phyloP scores from a whole-genome alignment of 148 eudicot species.

The Pouteria glomerata region DNA sequence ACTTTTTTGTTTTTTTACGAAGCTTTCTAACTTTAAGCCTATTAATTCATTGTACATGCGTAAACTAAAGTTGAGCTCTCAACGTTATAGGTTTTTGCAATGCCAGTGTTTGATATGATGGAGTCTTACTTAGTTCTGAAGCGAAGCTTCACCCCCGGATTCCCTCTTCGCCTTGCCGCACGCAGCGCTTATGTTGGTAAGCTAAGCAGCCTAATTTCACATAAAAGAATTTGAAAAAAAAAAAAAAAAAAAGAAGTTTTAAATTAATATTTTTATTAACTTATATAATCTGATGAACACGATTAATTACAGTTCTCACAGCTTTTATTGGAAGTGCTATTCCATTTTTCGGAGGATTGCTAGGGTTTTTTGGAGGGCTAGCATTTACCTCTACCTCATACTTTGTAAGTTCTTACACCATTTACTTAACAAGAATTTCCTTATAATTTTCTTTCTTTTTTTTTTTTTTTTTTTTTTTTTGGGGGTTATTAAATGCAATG shows the following conservation, averaged over 20 bases:
- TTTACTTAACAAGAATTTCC: too few species aligned
- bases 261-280: not conserved
- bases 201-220: not conserved
- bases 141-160: not conserved
- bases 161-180: conserved; percentile 9
- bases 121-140: conserved; percentile 17
- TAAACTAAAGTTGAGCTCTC: too few species aligned
- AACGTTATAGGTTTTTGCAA: conserved; percentile 30
- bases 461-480: too few species aligned
- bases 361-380: conserved; percentile 36
- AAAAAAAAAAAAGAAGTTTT: too few species aligned
- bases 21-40: too few species aligned
- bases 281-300: too few species aligned
- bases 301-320: conserved; percentile 17
- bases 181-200: conserved; percentile 27
- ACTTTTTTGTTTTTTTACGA: not conserved
- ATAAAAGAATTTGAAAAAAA: too few species aligned
- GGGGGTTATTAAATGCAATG: not conserved
- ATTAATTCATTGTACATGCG: too few species aligned
- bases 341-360: conserved; percentile 34
- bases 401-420: conserved; percentile 15
- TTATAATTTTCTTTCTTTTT: not conserved
- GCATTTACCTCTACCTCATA: conserved; percentile 36
- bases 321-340: conserved; percentile 22
- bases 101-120: conserved; percentile 34